Evolutionary conservation across 345 rosid species (phyloP), one percentile per base, ranked within the genome.

Genomic region (Populus euphratica): DNA sequence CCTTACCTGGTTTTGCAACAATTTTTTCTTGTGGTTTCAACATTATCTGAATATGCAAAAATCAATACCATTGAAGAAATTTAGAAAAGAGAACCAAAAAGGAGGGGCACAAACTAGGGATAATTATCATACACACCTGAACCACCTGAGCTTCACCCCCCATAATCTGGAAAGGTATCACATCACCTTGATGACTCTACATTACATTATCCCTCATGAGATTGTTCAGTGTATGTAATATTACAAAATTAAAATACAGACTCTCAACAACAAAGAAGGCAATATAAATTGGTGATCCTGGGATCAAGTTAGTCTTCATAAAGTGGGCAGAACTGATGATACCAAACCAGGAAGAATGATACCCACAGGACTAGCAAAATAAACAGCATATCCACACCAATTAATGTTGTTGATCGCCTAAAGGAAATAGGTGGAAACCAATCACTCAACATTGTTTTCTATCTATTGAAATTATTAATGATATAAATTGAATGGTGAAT

Each of bases 121-220:
- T 50, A 44, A 23, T 27, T 68, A 54, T 20, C 68, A 41, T 8
- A 80, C 77, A 12, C 77, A 96, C 99, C 99, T 94, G 99, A 83
- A 92, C 89, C 68, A 96, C 89, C 75, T 96, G 99, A 38, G 98
- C 98, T 89, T 96, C 99, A 79, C 99, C 99, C 71, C 99, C 99
- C 82, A 96, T 81, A 81, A 96, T 94, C 79, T 96, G 98, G 83
- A 94, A 96, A 17, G 99, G 91, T 72, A 88, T 89, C 74, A 96
- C 70, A 6, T 87, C 91, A 83, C 92, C 98, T 81, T 94, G 92
- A 62, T 86, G 98, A 86, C 91, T 93, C 99, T 93, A 85, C 85
- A 82, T 31, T 27, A 70, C 69, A 84, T 56, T 68, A 77, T 38
- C 70, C 47, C 75, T 62, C 66, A 54, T 74, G 59, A 79, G 63